Evolutionary conservation across 495 filamentous ascomycete species (phyloP), one percentile per base, ranked within the genome.

Genomic region (Penicillium cataractarum): DNA sequence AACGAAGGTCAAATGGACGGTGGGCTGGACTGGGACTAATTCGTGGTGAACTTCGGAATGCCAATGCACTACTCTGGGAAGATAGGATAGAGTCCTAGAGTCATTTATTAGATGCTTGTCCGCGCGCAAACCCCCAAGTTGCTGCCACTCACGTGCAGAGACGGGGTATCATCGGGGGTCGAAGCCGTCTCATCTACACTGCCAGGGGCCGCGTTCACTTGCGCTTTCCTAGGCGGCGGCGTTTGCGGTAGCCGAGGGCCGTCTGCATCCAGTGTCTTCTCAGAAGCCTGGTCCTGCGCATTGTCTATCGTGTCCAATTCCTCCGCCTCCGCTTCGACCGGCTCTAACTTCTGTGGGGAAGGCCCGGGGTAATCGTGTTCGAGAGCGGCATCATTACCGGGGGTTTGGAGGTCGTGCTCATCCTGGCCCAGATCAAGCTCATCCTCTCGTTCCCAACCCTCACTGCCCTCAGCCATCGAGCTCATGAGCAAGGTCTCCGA

Each of bases 1-100:
- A 98, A 24, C 96, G 87, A 65, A 93, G 85, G 67, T 98, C 95
- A 71, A 99, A 99, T 10, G 95, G 95, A 69, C 92, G 84, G 63
- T 97, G 88, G 13, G 92, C 92, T 9, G 91, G 91, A 21, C 90
- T 92, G 17, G 89, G 90, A 58, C 81, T 85, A 44, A 74, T 68
- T 60, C 80, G 73, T 54, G 81, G 78, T 63, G 82, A 85, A 61
- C 71, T 69, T 68, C 78, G 81, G 52, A 80, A 73, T 9, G 78
- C 78, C 42, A 84, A 76, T 42, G 78, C 77, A 62, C 82, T 91
- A 33, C 86, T 86, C 37, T 84, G 85, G 6, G 92, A 94, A 51
- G 94, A 97, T 31, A 86, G 74, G 54, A 91, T 66, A 39, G 95
- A 98, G 39, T 89, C 96, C 91, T 97, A 21, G 3, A n/a, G 67